These are phyloP conservation scores for Santalum album DNA, from an alignment of 164 flowering plant species.

Conservation along the genomic window DNA sequence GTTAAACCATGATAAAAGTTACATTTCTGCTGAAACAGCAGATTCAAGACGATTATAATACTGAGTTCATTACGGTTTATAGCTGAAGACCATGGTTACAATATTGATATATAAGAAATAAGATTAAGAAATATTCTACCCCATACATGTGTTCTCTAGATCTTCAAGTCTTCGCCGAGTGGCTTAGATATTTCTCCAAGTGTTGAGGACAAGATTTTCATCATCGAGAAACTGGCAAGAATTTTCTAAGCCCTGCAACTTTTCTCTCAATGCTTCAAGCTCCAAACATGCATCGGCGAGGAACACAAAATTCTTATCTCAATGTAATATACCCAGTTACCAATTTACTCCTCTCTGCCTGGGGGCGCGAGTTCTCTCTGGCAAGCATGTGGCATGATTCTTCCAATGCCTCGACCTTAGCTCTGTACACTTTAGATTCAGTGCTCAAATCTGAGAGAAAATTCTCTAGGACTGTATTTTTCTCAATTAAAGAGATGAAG, in stretches of 20 bases:
- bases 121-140: too few species aligned
- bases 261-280: slow-evolving; percentile 35
- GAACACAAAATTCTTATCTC: slow-evolving; percentile 34
- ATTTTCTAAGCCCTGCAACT: slow-evolving; percentile 38
- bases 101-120: too few species aligned
- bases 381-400: slow-evolving; percentile 33
- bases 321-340: too few species aligned
- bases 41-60: too few species aligned
- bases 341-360: too few species aligned
- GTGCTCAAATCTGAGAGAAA: slow-evolving; percentile 42
- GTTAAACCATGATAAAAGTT: too few species aligned
- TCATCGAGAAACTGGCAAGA: slow-evolving; percentile 29
- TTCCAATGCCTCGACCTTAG: slow-evolving; percentile 38
- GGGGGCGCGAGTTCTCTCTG: too few species aligned
- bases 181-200: slow-evolving; percentile 28
- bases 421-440: slow-evolving; percentile 42
- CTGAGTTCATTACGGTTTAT: too few species aligned
- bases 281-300: slow-evolving; percentile 42
- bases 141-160: slow-evolving; percentile 24
- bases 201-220: slow-evolving; percentile 38
- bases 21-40: too few species aligned
- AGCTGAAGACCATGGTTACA: too few species aligned
- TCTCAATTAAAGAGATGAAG: slow-evolving; percentile 43
- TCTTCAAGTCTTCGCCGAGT: slow-evolving; percentile 26
- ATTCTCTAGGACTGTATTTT: slow-evolving; percentile 44